These are phyloP conservation scores for Cyclostephanos invisitatus DNA, from an alignment of 108 stramenopile species.

Conservation along the genomic window DNA sequence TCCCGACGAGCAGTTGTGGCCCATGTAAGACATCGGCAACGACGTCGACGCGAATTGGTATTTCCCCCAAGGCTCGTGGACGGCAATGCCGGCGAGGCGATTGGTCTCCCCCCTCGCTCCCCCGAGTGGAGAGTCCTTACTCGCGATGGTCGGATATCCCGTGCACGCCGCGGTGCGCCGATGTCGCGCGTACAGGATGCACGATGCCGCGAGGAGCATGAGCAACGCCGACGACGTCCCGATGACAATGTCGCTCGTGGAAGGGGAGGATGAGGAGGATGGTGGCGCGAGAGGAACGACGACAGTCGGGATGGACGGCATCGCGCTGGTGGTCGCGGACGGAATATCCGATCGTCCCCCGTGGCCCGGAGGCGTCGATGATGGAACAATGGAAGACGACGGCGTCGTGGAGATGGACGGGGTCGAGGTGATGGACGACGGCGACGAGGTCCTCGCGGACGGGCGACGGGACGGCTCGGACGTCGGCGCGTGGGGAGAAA, in stretches of 20 bases:
- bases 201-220: constrained; percentile 5
- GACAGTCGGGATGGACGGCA: not conserved
- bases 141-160: not conserved
- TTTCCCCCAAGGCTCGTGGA: constrained; percentile 3
- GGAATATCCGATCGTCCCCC: too few relatives aligned
- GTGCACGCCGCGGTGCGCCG: not conserved
- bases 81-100: constrained; percentile 5
- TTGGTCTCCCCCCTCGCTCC: constrained; percentile 11
- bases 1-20: constrained; percentile 19
- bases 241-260: not conserved
- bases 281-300: not conserved
- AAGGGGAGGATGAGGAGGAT: not conserved
- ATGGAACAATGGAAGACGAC: too few relatives aligned
- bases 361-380: too few relatives aligned
- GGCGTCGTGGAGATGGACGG: not conserved
- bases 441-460: too few relatives aligned
- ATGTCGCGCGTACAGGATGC: not conserved
- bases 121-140: constrained; percentile 3
- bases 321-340: not conserved
- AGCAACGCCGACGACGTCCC: constrained; percentile 1
- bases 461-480: not conserved
- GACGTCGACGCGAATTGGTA: not conserved
- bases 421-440: not conserved
- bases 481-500: too few relatives aligned
- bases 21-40: constrained; percentile 11